Conservation (phyloP, 2,329 filamentous ascomycete genomes). For the Clonostachys rhizophaga region DNA sequence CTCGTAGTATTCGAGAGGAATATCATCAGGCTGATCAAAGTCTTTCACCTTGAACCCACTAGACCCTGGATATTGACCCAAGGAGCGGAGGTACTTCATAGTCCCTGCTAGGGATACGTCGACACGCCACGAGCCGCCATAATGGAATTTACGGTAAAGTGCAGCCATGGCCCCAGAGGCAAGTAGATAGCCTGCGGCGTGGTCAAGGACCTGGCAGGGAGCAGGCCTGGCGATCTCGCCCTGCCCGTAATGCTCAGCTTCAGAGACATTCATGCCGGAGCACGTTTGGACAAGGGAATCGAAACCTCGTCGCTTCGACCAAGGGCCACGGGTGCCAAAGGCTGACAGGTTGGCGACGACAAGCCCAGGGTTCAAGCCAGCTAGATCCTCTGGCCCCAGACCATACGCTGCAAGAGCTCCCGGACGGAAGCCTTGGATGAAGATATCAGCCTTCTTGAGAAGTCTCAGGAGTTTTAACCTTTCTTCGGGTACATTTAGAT, state of each 20-base stretch:
- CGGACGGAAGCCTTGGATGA: constrained; percentile 62
- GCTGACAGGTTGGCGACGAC: constrained; percentile 45
- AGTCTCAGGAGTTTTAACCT: constrained; percentile 48
- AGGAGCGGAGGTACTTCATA: constrained; percentile 49
- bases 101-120: constrained; percentile 50
- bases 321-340: constrained; percentile 36
- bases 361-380: constrained; percentile 30
- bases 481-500: constrained; percentile 47
- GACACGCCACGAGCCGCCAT: constrained; percentile 42
- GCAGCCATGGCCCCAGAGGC: constrained; percentile 44
- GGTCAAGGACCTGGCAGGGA: constrained; percentile 50
- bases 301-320: constrained; percentile 38
- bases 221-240: constrained; percentile 30
- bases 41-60: constrained; percentile 34
- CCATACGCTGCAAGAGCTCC: constrained; percentile 42
- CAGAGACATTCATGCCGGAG: constrained; percentile 46
- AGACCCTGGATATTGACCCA: constrained; percentile 42
- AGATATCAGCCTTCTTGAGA: constrained; percentile 54
- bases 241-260: constrained; percentile 35
- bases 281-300: constrained; percentile 44
- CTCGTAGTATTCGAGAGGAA: constrained; percentile 31
- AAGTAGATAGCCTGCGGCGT: constrained; percentile 46
- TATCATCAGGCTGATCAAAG: constrained; percentile 17
- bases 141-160: constrained; percentile 33
- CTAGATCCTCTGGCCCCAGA: constrained; percentile 20